These are phyloP conservation scores for Candolleomyces aberdarensis DNA, from an alignment of 768 basidiomycete genomes.

Conservation along the genomic window DNA sequence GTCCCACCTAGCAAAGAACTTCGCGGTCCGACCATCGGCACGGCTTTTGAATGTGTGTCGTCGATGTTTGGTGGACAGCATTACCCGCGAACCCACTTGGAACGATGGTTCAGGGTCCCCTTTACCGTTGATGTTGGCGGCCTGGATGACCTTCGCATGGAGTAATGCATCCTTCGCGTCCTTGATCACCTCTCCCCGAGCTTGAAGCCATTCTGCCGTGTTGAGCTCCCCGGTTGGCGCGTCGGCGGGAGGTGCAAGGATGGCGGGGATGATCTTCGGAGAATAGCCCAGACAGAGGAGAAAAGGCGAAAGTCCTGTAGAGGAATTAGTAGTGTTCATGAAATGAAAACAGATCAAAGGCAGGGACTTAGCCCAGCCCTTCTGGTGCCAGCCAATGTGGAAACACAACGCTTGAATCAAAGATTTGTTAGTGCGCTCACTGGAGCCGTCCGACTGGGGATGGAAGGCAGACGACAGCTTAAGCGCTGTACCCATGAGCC, in stretches of 20 bases:
- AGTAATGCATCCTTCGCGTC: not conserved
- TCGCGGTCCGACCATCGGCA: constrained; percentile 29
- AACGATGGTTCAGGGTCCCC: not conserved
- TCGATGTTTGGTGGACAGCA: constrained; percentile 31
- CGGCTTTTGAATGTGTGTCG: constrained; percentile 24
- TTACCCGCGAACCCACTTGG: not conserved
- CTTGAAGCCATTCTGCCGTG: too few relatives aligned
- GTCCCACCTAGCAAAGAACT: constrained; percentile 40
- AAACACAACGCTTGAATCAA: constrained; percentile 19
- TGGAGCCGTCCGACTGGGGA: too few relatives aligned
- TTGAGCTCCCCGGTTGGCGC: too few relatives aligned
- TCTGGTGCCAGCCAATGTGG: constrained; percentile 20
- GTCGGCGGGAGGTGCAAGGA: too few relatives aligned
- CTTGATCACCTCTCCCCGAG: too few relatives aligned
- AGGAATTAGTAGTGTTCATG: constrained; percentile 18
- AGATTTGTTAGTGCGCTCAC: constrained; percentile 10
- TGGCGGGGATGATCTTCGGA: not conserved
- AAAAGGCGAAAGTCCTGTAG: constrained; percentile 19
- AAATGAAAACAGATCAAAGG: constrained; percentile 19
- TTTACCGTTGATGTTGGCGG: not conserved
- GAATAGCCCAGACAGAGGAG: constrained; percentile 2
- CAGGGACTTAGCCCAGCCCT: constrained; percentile 19
- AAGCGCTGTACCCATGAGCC: not conserved
- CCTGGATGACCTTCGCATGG: not conserved
- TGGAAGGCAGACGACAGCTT: constrained; percentile 16